Conservation (phyloP, 2,329 filamentous ascomycete species). For the Albophoma yamanashiensis region DNA sequence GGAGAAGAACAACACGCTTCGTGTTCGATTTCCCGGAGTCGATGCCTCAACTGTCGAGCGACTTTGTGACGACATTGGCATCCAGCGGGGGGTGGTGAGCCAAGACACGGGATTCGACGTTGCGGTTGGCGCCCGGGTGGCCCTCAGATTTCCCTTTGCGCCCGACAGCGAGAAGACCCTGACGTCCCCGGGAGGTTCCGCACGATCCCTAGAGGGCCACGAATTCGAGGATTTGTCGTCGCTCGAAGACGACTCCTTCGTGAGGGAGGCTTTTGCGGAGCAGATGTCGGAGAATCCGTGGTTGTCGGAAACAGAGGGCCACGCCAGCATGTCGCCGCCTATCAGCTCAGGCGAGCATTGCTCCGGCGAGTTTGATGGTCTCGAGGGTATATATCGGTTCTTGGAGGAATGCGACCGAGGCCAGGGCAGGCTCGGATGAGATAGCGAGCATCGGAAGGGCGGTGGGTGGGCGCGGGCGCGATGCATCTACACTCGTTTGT, state of each 20-base stretch:
- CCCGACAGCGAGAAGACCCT: constrained; percentile 36
- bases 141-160: constrained; percentile 79
- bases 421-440: constrained; percentile 20
- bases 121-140: constrained; percentile 58
- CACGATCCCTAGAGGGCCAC: constrained; percentile 31
- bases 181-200: constrained; percentile 37
- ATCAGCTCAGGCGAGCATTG: constrained; percentile 31
- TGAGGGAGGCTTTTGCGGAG: constrained; percentile 28
- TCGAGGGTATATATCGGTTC: constrained; percentile 48
- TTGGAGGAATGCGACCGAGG: constrained; percentile 45
- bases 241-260: constrained; percentile 22
- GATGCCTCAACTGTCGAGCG: constrained; percentile 72
- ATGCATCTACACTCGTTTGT: constrained; percentile 13
- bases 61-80: constrained; percentile 78
- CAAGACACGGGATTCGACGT: constrained; percentile 68
- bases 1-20: constrained; percentile 54
- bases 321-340: constrained; percentile 38
- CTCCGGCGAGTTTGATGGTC: constrained; percentile 40
- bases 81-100: constrained; percentile 65
- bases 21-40: constrained; percentile 84
- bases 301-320: constrained; percentile 36
- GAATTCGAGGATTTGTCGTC: constrained; percentile 27
- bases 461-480: not conserved
- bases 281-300: constrained; percentile 36
- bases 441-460: not conserved